phyloP scores from a whole-genome alignment of 164 flowering plant genomes.

The Stephania japonica region DNA sequence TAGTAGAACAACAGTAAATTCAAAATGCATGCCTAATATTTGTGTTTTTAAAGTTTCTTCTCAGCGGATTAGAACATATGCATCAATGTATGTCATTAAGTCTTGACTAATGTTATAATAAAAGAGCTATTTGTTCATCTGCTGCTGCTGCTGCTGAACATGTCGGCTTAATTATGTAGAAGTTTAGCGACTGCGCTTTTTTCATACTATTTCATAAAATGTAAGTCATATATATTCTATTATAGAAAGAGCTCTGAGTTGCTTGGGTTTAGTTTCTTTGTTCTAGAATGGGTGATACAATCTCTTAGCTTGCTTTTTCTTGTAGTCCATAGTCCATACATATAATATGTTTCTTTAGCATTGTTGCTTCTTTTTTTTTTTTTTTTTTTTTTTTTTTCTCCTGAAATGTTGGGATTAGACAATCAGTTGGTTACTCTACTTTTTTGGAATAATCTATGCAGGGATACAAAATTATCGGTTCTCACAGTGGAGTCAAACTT shows the following conservation, averaged over 20 bases:
- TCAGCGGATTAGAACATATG: too few relatives aligned
- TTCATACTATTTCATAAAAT: background rate
- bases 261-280: background rate
- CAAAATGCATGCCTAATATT: too few relatives aligned
- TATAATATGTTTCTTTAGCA: background rate
- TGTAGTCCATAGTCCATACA: background rate
- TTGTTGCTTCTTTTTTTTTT: background rate
- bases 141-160: background rate
- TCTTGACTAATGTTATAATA: too few relatives aligned
- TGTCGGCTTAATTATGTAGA: background rate
- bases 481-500: constrained; percentile 96
- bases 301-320: background rate
- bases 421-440: background rate
- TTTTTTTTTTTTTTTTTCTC: background rate
- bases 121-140: background rate
- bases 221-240: background rate
- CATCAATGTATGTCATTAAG: too few relatives aligned
- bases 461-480: constrained; percentile 97
- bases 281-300: background rate
- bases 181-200: background rate
- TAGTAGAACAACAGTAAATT: too few relatives aligned
- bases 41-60: too few relatives aligned
- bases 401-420: background rate
- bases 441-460: constrained; percentile 30
- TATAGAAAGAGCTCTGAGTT: background rate